These are phyloP conservation scores for Tolypocladium paradoxum DNA, from an alignment of 2,329 filamentous ascomycete species.

Conservation along the genomic window DNA sequence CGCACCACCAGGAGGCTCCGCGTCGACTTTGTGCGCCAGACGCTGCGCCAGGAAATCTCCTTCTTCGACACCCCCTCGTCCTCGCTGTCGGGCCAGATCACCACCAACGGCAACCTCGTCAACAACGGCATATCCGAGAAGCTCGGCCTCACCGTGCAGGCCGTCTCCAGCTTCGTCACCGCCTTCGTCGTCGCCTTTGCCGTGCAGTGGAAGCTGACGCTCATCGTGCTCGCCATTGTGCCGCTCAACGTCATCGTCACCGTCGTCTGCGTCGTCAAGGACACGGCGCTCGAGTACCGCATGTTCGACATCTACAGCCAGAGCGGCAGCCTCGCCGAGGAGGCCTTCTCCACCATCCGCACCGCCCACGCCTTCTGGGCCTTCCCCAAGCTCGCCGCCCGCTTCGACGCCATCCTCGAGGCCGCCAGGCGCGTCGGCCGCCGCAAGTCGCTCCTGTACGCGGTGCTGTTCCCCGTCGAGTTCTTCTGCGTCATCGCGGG, in stretches of 20 bases:
- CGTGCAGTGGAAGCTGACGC: constrained; percentile 30
- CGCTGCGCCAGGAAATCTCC: constrained; percentile 39
- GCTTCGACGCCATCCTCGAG: constrained; percentile 31
- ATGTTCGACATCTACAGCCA: constrained; percentile 32
- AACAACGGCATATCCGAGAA: constrained; percentile 35
- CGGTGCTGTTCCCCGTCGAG: constrained; percentile 31
- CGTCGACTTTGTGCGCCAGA: constrained; percentile 25
- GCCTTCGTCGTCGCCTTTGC: constrained; percentile 29
- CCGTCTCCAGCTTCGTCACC: constrained; percentile 26
- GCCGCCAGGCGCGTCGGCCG: constrained; percentile 26
- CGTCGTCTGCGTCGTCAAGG: constrained; percentile 23
- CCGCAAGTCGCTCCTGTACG: constrained; percentile 32
- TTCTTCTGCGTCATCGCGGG: constrained; percentile 37
- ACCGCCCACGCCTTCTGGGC: constrained; percentile 41
- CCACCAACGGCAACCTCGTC: constrained; percentile 35
- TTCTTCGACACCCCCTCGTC: constrained; percentile 40
- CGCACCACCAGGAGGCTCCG: constrained; percentile 25
- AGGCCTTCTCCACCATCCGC: constrained; percentile 35
- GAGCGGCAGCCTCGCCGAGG: constrained; percentile 35
- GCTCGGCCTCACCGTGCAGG: constrained; percentile 29
- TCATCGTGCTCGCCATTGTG: constrained; percentile 34
- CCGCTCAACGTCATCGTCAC: constrained; percentile 31
- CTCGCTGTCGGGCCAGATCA: constrained; percentile 34
- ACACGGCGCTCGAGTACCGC: constrained; percentile 30
- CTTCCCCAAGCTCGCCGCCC: constrained; percentile 28